These are phyloP conservation scores for Diaporthe nobilis DNA, from an alignment of 2,329 filamentous ascomycete genomes.

Conservation along the genomic window DNA sequence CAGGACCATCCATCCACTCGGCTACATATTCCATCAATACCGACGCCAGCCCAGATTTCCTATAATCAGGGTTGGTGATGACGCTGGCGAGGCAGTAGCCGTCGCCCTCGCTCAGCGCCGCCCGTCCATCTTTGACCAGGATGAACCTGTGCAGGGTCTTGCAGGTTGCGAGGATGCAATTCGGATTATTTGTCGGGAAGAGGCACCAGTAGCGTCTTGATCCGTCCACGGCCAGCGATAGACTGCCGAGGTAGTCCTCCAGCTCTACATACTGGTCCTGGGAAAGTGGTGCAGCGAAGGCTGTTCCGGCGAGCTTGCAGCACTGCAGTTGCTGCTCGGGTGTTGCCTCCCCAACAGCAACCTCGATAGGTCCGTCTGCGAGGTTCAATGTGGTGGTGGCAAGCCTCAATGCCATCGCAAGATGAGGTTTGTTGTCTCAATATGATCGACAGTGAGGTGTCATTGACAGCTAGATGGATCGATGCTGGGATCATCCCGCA, in stretches of 20 bases:
- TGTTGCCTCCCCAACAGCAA: background rate
- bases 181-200: background rate
- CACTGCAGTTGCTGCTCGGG: slow-evolving; percentile 6
- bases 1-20: slow-evolving; percentile 19
- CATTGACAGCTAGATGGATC: background rate
- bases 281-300: slow-evolving; percentile 18
- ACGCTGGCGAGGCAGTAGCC: slow-evolving; percentile 30
- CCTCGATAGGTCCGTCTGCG: background rate
- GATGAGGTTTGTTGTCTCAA: background rate
- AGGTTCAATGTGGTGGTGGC: slow-evolving; percentile 5
- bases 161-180: slow-evolving; percentile 26
- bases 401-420: background rate
- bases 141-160: slow-evolving; percentile 25
- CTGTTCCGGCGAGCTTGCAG: slow-evolving; percentile 18
- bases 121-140: background rate
- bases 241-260: slow-evolving; percentile 12
- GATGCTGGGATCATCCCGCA: slow-evolving; percentile 22
- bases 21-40: slow-evolving; percentile 7
- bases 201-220: slow-evolving; percentile 20
- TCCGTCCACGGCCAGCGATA: background rate
- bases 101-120: background rate
- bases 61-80: slow-evolving; percentile 12
- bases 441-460: background rate
- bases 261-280: slow-evolving; percentile 19
- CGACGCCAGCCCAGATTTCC: slow-evolving; percentile 13